Evolutionary conservation across 495 filamentous ascomycete species (phyloP), one percentile per base, ranked within the genome.

Genomic region (Stereocaulon alpinum): DNA sequence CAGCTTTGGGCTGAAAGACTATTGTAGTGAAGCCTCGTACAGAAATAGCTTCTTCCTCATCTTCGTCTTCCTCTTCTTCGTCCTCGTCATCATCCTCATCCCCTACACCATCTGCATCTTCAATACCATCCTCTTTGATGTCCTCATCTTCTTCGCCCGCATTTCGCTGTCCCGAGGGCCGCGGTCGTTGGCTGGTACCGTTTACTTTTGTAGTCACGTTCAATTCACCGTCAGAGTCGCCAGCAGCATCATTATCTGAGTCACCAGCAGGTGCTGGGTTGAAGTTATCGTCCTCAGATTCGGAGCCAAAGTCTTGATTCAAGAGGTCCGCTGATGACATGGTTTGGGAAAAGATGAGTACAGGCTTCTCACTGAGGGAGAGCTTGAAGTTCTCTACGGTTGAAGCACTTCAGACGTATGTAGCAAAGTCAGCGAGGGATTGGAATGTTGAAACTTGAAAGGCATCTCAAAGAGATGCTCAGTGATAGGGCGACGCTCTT

Each of bases 231-330:
- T 66, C 69, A 17, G 49, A 56, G 30, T 65, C 69, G 17, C 56
- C 59, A 60, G 57, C 73, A 52, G 80, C 73, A 50, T 89, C 87
- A 45, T 81, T 80, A 60, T 88, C 87, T 6, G 86, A 89, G 4
- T 84, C 69, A 55, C 86, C 82, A 52, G 74, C 82, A 11, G 82
- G 80, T 27, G 74, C 77, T 32, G 88, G 88, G 67, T 92, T 90
- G 73, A 92, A 91, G 63, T 88, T 84, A 64, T 89, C 87, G 57
- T 90, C 86, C 55, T 90, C 87, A 24, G 88, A 82, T n/a, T 84
- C 87, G 0, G 85, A 88, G 58, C 85, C 86, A 64, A 80, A 82
- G 48, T 80, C 73, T 37, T 80, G 73, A 55, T 79, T 74, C 17
- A 80, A 52, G n/a, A 82, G 59, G 20, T 63, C 56, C 29, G 50